Conservation (phyloP, 2,329 filamentous ascomycete species). For the Sporothrix luriei region DNA sequence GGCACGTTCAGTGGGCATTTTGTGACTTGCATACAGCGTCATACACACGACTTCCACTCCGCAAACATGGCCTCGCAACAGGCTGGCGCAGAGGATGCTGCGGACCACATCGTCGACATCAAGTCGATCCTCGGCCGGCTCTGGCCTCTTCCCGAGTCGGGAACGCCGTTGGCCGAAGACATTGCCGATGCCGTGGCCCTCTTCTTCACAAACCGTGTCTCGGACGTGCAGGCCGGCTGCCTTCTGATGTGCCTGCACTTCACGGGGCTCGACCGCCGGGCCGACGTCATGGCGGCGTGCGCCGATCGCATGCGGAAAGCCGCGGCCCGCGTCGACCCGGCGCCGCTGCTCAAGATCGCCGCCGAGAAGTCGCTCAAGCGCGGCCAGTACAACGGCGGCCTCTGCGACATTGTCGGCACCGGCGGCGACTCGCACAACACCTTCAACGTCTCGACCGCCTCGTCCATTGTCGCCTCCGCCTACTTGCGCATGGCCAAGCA, state of each 20-base stretch:
- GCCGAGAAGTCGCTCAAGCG: constrained; percentile 62
- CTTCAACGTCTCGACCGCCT: constrained; percentile 96
- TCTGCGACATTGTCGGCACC: constrained; percentile 96
- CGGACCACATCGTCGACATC: constrained; percentile 54
- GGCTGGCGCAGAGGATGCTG: neutral
- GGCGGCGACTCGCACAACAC: constrained; percentile 96
- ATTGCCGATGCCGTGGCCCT: constrained; percentile 87
- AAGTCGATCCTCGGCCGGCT: constrained; percentile 73
- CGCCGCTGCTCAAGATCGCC: constrained; percentile 63
- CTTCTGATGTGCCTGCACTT: constrained; percentile 91
- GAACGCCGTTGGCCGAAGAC: constrained; percentile 61
- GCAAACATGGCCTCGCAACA: constrained; percentile 29
- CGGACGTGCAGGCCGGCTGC: constrained; percentile 83
- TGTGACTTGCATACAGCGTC: neutral
- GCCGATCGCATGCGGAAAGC: constrained; percentile 82
- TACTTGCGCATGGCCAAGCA: constrained; percentile 89
- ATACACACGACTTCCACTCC: neutral
- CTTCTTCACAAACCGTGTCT: constrained; percentile 88
- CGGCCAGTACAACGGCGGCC: constrained; percentile 76
- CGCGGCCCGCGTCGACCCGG: constrained; percentile 69
- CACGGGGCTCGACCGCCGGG: constrained; percentile 78
- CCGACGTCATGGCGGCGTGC: constrained; percentile 84
- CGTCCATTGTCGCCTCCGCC: constrained; percentile 86
- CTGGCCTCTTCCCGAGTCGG: constrained; percentile 59
- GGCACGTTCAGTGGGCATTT: neutral